These are phyloP conservation scores for Nicotiana otophora DNA, from an alignment of 257 asterid genomes.

Conservation along the genomic window DNA sequence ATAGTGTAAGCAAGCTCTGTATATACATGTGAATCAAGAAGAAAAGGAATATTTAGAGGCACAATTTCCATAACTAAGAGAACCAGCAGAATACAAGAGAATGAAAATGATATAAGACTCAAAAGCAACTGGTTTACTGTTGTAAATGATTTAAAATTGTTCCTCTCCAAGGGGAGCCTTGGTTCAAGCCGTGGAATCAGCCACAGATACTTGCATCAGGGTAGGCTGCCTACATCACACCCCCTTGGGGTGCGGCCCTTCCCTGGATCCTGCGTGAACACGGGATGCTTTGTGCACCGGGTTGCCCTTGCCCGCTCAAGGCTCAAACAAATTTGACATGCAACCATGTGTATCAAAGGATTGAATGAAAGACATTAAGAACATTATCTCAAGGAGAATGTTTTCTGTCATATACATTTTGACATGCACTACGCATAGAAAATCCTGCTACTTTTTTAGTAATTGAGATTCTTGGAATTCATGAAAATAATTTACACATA, in stretches of 20 bases:
- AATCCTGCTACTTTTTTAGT: not conserved
- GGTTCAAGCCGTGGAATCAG: no score
- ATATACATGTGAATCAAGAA: not conserved
- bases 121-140: not conserved
- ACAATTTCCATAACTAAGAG: no score
- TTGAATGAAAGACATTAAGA: not conserved
- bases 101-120: not conserved
- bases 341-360: no score
- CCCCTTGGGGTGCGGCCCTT: no score
- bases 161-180: no score
- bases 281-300: no score
- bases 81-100: not conserved
- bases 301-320: no score
- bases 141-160: not conserved
- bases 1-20: slow-evolving; percentile 30
- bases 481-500: not conserved
- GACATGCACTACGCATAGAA: not conserved
- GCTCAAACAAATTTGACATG: no score
- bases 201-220: no score
- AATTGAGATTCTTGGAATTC: not conserved
- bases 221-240: no score
- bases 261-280: no score
- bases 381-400: not conserved
- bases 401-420: no score
- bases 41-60: not conserved